phyloP scores from a whole-genome alignment of 805 yeast genomes.

The Vanderwaltozyma yarrowii region DNA sequence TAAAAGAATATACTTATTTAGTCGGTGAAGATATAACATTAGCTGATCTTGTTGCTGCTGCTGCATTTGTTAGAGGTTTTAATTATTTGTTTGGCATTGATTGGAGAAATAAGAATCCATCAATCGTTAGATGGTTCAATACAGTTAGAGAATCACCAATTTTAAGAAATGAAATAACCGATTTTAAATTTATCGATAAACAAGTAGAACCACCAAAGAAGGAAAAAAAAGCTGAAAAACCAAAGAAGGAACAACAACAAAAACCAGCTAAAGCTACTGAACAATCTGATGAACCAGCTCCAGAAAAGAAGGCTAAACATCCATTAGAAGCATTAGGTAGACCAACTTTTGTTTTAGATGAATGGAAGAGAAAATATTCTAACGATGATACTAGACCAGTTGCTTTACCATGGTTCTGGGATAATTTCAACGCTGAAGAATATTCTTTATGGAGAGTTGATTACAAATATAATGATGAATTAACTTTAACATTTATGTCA shows the following conservation, averaged over 20 bases:
- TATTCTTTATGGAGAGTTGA: constrained; percentile 93
- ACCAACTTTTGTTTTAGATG: constrained; percentile 62
- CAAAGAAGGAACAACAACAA: constrained; percentile 46
- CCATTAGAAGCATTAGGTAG: constrained; percentile 81
- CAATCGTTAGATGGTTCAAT: constrained; percentile 60
- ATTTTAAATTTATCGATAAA: constrained; percentile 50
- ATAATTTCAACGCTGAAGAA: constrained; percentile 81
- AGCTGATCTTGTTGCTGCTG: constrained; percentile 55
- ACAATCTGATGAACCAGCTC: constrained; percentile 58
- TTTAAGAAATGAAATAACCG: constrained; percentile 39
- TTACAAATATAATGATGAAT: constrained; percentile 96
- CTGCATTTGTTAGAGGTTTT: constrained; percentile 45
- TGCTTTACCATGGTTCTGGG: constrained; percentile 98
- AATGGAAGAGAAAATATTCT: constrained; percentile 94
- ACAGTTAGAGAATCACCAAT: constrained; percentile 39
- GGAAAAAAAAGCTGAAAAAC: constrained; percentile 33
- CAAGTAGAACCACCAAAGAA: constrained; percentile 52
- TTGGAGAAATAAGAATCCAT: constrained; percentile 57
- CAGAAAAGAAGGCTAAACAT: constrained; percentile 72
- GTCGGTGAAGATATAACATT: constrained; percentile 57
- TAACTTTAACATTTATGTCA: constrained; percentile 95
- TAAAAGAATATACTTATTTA: constrained; percentile 51
- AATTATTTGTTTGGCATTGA: constrained; percentile 48
- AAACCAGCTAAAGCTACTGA: constrained; percentile 29
- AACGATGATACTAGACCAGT: constrained; percentile 92